Evolutionary conservation across 163 green algal genomes (phyloP), one percentile per base, ranked within the genome.

Genomic region (Coccomyxa subellipsoidea): DNA sequence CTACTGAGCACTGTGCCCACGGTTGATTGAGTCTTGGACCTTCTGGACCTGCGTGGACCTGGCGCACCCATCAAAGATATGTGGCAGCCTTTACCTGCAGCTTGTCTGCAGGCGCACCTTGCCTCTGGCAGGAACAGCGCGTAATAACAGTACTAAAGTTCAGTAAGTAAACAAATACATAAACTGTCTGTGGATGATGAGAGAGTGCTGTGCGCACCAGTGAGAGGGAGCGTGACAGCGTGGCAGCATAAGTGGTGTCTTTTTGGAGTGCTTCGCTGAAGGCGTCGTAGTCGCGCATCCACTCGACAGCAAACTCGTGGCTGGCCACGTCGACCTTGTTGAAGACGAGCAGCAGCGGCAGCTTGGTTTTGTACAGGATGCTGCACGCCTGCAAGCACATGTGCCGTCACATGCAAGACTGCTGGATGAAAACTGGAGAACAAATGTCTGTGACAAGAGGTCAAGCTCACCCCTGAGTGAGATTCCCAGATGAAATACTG

Each of bases 341-440:
- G 90, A 98, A 98, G 27, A 96, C 95, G 77, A 99, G 90, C 66
- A 99, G 82, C 84, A 99, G 88, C 15, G 96, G 96, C 54, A 99
- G 92, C 81, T 92, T 90, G 3, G 90, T 96, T 87, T 99, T 99
- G 93, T 99, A 99, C 80, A 99, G 85, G 34, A 99, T 98, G 83
- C 85, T 93, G 89, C 92, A 95, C 21, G 94, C 88, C 86, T 92
- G 89, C 31, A 84, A n/a, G n/a, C n/a, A n/a, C n/a, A n/a, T 53
- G 38, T 71, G 47, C 47, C 47, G 15, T 12, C 47, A 59, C 47
- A 59, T 38, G 32, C 31, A 18, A 8, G 69, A 76, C 8, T 10
- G 9, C n/a, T 31, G 69, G n/a, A n/a, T n/a, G n/a, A n/a, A n/a
- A n/a, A n/a, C n/a, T n/a, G n/a, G n/a, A n/a, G n/a, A n/a, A n/a